A percentile compares a stretch with the other conserved stretches of the same genome.
Conservation (phyloP, 495 filamentous ascomycete genomes). For the Aspergillus funiculosus region DNA sequence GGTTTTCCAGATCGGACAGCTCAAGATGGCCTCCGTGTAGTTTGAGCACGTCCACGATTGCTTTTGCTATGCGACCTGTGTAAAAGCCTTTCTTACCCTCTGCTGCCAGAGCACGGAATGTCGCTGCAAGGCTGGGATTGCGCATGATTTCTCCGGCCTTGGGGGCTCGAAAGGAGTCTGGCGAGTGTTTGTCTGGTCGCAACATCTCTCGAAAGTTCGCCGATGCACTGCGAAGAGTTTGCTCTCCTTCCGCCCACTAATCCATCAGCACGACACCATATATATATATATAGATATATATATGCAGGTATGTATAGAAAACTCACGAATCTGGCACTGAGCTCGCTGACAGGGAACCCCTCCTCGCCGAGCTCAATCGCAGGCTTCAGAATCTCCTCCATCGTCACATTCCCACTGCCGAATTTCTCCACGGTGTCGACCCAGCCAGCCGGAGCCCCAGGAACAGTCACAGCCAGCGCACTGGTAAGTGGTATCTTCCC, state of each 20-base stretch:
- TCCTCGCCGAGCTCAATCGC: conserved; percentile 82
- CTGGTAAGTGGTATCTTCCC: conserved; percentile 68
- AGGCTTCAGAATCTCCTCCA: conserved; percentile 73
- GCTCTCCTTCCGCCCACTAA: conserved; percentile 65
- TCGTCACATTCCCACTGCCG: conserved; percentile 73
- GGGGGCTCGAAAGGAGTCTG: conserved; percentile 64
- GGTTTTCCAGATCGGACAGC: conserved; percentile 70
- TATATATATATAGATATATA: too few species aligned
- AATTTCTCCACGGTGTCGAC: conserved; percentile 81
- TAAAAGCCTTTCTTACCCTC: conserved; percentile 91
- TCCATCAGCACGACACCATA: too few species aligned
- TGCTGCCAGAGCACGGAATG: conserved; percentile 70
- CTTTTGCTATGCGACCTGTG: conserved; percentile 69
- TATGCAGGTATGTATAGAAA: conserved; percentile 64
- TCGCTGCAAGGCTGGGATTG: conserved; percentile 72
- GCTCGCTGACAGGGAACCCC: conserved; percentile 81
- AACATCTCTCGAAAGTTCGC: conserved; percentile 82
- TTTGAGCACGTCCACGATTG: conserved; percentile 66
- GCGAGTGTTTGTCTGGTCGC: conserved; percentile 59
- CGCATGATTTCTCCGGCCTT: conserved; percentile 77
- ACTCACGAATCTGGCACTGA: conserved; percentile 44
- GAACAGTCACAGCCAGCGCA: conserved; percentile 79
- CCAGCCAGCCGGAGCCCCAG: conserved; percentile 91
- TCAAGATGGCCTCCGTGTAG: conserved; percentile 71
- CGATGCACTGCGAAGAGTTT: conserved; percentile 58